Evolutionary conservation across 768 basidiomycete genomes (phyloP).

Genomic region (Fomitopsis pulvina): DNA sequence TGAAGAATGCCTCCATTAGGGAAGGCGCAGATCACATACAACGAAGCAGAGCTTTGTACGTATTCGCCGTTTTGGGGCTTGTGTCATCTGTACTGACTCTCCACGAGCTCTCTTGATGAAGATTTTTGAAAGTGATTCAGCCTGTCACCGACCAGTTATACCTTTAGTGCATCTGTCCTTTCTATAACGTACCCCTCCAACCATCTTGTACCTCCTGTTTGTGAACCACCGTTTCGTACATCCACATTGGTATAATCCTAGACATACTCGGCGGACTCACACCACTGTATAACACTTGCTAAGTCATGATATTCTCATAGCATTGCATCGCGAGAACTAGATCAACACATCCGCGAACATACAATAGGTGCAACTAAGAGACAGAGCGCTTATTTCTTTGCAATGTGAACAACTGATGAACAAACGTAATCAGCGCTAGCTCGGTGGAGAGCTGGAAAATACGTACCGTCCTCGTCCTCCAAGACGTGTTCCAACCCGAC

Average conservation of each 20-base stretch:
- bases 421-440: background rate
- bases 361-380: background rate
- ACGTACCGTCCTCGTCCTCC: conserved; percentile 83
- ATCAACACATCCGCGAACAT: background rate
- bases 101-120: conserved; percentile 32
- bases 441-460: background rate
- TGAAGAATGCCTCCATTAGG: conserved; percentile 27
- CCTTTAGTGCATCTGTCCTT: no score
- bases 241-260: no score
- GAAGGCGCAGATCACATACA: conserved; percentile 1
- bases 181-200: no score
- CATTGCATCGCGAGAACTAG: background rate
- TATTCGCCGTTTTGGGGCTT: conserved; percentile 3
- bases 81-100: background rate
- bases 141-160: no score
- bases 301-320: background rate
- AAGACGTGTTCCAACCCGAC: conserved; percentile 82
- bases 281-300: background rate
- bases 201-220: no score
- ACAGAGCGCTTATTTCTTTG: conserved; percentile 15
- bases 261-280: no score
- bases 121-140: conserved; percentile 35
- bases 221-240: no score
- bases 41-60: conserved; percentile 32
- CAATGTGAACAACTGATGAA: conserved; percentile 17